Base-by-base conservation (phyloP, 2,329 filamentous ascomycete species). In the Saccharata proteae region DNA sequence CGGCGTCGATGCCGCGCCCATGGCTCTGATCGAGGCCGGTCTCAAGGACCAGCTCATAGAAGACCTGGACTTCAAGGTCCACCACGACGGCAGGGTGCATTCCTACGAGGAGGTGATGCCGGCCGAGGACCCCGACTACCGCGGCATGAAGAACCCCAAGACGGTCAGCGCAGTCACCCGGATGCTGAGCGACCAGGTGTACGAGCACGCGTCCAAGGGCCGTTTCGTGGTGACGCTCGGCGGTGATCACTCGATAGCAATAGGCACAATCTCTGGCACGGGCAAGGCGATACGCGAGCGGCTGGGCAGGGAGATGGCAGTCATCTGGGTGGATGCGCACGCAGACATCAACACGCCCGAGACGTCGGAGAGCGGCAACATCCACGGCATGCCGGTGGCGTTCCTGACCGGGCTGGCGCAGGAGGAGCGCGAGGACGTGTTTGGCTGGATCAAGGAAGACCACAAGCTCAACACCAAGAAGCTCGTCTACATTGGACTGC, bases 281-380 rank as follows among this genome's bases (percentile, higher is more conserved):
- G 82, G 86, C 20, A 82, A 79, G 62, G 90, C 88, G 0, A 77
- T 83, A 23, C 74, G 82, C 36, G 86, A 98, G 67, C 66, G 88
- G 12, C 63, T 93, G 37, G 74, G 67, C 26, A 70, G 79, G 34
- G 88, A 96, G 47, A 77, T 94, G 40, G 90, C 85, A 9, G 83
- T 98, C 36, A 92, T 98, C 55, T 98, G 90, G 90, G 90, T 98
- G 18, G 90, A 98, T 58, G 90, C 90, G 16, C 90, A 98, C 58
- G 80, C 88, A 33, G 90, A 98, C 58, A 94, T 98, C 66, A 98
- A 98, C 64, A 85, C 82, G 2, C 90, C 88, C 32, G 86, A 96
- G 70, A 79, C 74, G 28, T 88, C 80, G 42, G 80, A 71, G 24
- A 90, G 80, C 43, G 90, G 90, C 19, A 96, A 96, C 60, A 80